Evolutionary conservation across 805 yeast species (phyloP).

Genomic region (Scheffersomyces coipomensis): DNA sequence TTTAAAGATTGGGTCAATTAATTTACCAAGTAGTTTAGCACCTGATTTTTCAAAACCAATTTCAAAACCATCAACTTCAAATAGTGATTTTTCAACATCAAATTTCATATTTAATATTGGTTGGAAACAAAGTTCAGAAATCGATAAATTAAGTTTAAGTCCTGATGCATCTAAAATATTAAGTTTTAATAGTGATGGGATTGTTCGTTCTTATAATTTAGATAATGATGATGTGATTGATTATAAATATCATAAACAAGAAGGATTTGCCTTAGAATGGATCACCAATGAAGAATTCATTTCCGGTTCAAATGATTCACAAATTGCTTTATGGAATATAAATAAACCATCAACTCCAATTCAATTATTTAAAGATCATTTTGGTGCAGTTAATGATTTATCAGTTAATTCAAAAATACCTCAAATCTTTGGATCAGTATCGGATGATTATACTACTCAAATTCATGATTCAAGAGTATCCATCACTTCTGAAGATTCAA

Average conservation of each 20-base stretch:
- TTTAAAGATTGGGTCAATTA: slow-evolving; percentile 43
- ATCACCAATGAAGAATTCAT: slow-evolving; percentile 44
- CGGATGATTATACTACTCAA: slow-evolving; percentile 65
- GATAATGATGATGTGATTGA: slow-evolving; percentile 18
- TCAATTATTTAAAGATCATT: slow-evolving; percentile 49
- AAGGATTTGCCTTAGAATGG: slow-evolving; percentile 78
- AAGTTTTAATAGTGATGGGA: slow-evolving; percentile 54
- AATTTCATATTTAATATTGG: slow-evolving; percentile 44
- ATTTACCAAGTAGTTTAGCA: slow-evolving; percentile 51
- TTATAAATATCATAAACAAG: slow-evolving; percentile 56
- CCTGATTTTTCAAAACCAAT: slow-evolving; percentile 26
- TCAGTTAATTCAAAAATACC: slow-evolving; percentile 49
- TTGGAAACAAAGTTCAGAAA: slow-evolving; percentile 67
- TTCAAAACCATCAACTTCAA: slow-evolving; percentile 15
- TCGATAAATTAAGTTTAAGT: slow-evolving; percentile 59
- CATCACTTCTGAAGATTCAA: slow-evolving; percentile 22
- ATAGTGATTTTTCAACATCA: slow-evolving; percentile 23
- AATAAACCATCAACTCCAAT: slow-evolving; percentile 43
- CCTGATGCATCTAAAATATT: slow-evolving; percentile 50
- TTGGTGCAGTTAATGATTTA: slow-evolving; percentile 64
- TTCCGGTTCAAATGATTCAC: slow-evolving; percentile 66
- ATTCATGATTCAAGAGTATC: slow-evolving; percentile 54
- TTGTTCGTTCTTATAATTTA: slow-evolving; percentile 43
- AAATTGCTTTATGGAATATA: slow-evolving; percentile 71
- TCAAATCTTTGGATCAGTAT: slow-evolving; percentile 62